These are phyloP conservation scores for Arthrobotrys megalospora DNA, from an alignment of 2,329 filamentous ascomycete genomes.

Conservation along the genomic window DNA sequence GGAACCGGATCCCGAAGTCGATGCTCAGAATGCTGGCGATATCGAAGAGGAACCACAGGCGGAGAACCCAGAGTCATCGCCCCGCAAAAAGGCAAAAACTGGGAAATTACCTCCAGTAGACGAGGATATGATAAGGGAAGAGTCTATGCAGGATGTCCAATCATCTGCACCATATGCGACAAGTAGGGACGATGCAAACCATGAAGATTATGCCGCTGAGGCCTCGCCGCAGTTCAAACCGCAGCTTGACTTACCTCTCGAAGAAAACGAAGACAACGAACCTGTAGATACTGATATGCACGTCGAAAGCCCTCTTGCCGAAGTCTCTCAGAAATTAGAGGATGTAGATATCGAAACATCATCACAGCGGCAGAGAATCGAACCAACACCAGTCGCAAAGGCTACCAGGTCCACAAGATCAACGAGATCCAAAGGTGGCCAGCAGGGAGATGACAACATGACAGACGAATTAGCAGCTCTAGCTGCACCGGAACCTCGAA, in stretches of 20 bases:
- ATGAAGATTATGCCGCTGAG: conserved; percentile 8
- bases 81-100: conserved; percentile 55
- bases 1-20: conserved; percentile 7
- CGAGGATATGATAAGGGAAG: conserved; percentile 7
- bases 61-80: conserved; percentile 22
- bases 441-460: conserved; percentile 25
- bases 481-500: conserved; percentile 26
- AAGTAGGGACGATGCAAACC: conserved; percentile 12
- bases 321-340: conserved; percentile 48
- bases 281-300: conserved; percentile 25
- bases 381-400: conserved; percentile 19
- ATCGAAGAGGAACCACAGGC: conserved; percentile 19
- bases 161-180: conserved; percentile 17
- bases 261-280: neutral
- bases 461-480: conserved; percentile 35
- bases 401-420: conserved; percentile 37
- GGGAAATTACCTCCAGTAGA: neutral
- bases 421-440: conserved; percentile 37
- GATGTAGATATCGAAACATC: conserved; percentile 54
- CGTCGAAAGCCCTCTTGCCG: conserved; percentile 38
- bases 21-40: conserved; percentile 6
- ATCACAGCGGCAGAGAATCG: conserved; percentile 17
- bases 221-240: neutral
- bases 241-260: neutral
- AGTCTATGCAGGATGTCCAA: conserved; percentile 21